Evolutionary conservation across 2,329 filamentous ascomycete species (phyloP).

Genomic region (Zasmidium citrigriseum): DNA sequence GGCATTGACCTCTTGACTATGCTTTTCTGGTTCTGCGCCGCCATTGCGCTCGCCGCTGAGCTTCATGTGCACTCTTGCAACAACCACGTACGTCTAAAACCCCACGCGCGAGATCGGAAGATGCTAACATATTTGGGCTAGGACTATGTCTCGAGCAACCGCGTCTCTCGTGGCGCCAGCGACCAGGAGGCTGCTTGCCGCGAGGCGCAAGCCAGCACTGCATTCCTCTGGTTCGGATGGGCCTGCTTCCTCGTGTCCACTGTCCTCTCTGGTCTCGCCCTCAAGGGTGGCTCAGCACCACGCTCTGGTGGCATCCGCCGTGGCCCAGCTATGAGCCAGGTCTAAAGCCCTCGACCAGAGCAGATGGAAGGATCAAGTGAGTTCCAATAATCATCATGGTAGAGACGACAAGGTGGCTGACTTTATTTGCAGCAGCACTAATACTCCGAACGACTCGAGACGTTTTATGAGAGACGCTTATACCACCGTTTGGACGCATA

Average conservation of each 20-base stretch:
- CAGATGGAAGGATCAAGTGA: not conserved
- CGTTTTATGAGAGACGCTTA: not conserved
- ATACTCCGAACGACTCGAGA: not conserved
- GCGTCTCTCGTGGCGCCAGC: slow-evolving; percentile 48
- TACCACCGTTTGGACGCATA: not conserved
- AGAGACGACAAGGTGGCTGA: not conserved
- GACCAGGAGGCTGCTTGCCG: slow-evolving; percentile 66
- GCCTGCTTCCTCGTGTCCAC: slow-evolving; percentile 58
- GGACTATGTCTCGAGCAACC: slow-evolving; percentile 42
- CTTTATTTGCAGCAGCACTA: not conserved
- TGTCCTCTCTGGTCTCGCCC: slow-evolving; percentile 57
- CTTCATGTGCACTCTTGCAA: slow-evolving; percentile 68
- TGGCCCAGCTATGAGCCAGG: slow-evolving; percentile 57
- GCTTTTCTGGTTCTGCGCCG: slow-evolving; percentile 70
- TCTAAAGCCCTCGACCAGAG: slow-evolving; percentile 41
- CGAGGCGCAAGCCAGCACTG: slow-evolving; percentile 71
- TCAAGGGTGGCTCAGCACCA: slow-evolving; percentile 51
- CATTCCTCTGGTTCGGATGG: slow-evolving; percentile 80
- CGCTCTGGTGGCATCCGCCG: slow-evolving; percentile 48
- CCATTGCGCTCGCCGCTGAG: slow-evolving; percentile 69
- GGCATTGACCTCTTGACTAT: slow-evolving; percentile 60
- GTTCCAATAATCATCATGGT: not conserved
- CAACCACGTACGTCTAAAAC: not conserved
- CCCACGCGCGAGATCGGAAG: not conserved
- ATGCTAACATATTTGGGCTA: slow-evolving; percentile 16